Conservation (phyloP, 225 moss, liverwort and hornwort species). For the Takakia lepidozioides region DNA sequence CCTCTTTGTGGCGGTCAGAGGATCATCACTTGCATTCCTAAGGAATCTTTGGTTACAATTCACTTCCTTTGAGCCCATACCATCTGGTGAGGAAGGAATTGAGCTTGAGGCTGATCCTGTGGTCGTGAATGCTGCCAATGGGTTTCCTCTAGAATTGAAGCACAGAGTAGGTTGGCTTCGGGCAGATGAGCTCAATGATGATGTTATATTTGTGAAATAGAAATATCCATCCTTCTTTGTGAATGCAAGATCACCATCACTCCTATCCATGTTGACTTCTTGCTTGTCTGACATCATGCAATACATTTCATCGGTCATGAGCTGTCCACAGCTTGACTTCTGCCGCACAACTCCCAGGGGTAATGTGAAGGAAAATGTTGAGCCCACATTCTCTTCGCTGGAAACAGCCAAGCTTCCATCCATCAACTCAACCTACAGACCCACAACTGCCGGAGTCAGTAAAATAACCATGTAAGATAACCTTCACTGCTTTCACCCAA, state of each 20-base stretch:
- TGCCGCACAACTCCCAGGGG: slow-evolving; percentile 50
- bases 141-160: slow-evolving; percentile 11
- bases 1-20: neutral
- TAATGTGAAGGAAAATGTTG: slow-evolving; percentile 59
- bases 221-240: slow-evolving; percentile 34
- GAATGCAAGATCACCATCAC: slow-evolving; percentile 15
- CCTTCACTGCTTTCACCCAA: no score
- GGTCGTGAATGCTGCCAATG: slow-evolving; percentile 3
- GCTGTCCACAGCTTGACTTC: slow-evolving; percentile 20
- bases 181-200: slow-evolving; percentile 12
- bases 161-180: slow-evolving; percentile 12
- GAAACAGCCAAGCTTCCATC: slow-evolving; percentile 64
- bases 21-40: no score
- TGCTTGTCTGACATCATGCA: slow-evolving; percentile 30
- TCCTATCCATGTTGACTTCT: slow-evolving; percentile 15
- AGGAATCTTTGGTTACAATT: no score
- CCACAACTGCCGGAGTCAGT: slow-evolving; percentile 1
- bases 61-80: neutral
- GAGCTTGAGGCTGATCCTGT: neutral
- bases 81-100: neutral
- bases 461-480: no score
- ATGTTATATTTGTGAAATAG: slow-evolving; percentile 35
- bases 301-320: slow-evolving; percentile 38
- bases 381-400: slow-evolving; percentile 62
- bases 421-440: slow-evolving; percentile 68